A percentile compares a stretch with the other conserved stretches of the same genome.
Evolutionary conservation across 1,284 basidiomycete genomes (phyloP).

Genomic region (Ceratobasidium sp.): DNA sequence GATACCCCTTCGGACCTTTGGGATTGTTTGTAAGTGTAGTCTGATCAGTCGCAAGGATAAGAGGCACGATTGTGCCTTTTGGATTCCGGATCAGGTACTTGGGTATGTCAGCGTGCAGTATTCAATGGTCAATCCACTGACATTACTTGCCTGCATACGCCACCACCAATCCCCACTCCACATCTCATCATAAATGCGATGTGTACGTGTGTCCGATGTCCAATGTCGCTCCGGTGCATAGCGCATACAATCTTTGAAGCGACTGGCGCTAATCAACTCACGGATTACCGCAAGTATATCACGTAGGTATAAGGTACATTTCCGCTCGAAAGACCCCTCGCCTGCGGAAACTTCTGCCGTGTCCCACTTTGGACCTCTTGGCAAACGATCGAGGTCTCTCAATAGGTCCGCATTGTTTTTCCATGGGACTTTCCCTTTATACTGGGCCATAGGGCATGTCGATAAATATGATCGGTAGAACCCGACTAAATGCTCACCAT

Average conservation of each 20-base stretch:
- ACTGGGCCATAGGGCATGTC: too few species aligned
- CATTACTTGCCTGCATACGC: constrained; percentile 15
- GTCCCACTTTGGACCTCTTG: constrained; percentile 5
- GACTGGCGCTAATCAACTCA: not conserved
- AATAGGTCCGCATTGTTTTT: not conserved
- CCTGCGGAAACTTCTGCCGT: not conserved
- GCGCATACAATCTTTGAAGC: not conserved
- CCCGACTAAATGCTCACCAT: not conserved
- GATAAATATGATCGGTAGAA: too few species aligned
- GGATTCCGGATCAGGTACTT: not conserved
- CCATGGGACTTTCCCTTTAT: constrained; percentile 7
- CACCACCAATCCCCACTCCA: constrained; percentile 37
- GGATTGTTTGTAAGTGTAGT: constrained; percentile 2
- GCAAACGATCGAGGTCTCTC: constrained; percentile 1
- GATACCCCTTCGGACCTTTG: not conserved
- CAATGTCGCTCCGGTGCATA: constrained; percentile 21
- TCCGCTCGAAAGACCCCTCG: not conserved
- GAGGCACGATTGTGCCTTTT: constrained; percentile 9
- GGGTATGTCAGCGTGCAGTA: not conserved
- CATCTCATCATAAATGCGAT: constrained; percentile 17
- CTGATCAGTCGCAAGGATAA: constrained; percentile 16
- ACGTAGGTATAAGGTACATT: not conserved
- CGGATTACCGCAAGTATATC: not conserved
- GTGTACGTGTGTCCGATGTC: constrained; percentile 4
- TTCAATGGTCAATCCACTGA: too few species aligned